These are phyloP conservation scores for Suhomyces wounanorum DNA, from an alignment of 1,139 yeast species.

Conservation along the genomic window DNA sequence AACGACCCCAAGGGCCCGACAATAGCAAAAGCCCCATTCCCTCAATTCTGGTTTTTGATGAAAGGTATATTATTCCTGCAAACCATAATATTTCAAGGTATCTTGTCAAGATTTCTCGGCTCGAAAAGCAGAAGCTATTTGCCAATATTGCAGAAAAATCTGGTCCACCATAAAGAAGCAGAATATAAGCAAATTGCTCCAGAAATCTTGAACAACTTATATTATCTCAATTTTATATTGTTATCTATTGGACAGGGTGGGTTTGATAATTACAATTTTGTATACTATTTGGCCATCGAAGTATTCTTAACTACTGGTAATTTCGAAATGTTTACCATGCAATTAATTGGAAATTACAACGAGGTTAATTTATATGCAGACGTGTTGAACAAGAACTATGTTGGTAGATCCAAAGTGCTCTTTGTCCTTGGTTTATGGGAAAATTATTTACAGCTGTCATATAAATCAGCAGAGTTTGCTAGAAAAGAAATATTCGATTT, in stretches of 20 bases:
- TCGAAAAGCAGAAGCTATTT: constrained; percentile 15
- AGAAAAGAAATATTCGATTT: constrained; percentile 43
- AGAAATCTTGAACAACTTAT: constrained; percentile 49
- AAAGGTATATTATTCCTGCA: constrained; percentile 53
- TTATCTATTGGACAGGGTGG: constrained; percentile 69
- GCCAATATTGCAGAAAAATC: constrained; percentile 11
- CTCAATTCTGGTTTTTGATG: constrained; percentile 39
- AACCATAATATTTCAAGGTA: constrained; percentile 58
- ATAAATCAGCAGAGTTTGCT: constrained; percentile 26
- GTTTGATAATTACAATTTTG: constrained; percentile 67
- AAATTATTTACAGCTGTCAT: constrained; percentile 45
- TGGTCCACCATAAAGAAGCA: constrained; percentile 11
- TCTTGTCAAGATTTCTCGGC: constrained; percentile 41
- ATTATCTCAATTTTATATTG: constrained; percentile 55
- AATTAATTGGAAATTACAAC: constrained; percentile 42
- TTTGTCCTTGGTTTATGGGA: constrained; percentile 65
- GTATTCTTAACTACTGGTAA: constrained; percentile 32
- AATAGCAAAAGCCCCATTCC: constrained; percentile 17
- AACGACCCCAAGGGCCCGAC: constrained; percentile 22
- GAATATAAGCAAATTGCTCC: constrained; percentile 36
- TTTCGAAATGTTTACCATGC: constrained; percentile 42
- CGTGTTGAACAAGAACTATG: constrained; percentile 32
- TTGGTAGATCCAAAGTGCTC: constrained; percentile 52
- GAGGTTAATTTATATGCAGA: constrained; percentile 42
- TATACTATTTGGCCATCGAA: constrained; percentile 56